Conservation (phyloP, 345 rosid genomes). For the Cochlearia excelsa region DNA sequence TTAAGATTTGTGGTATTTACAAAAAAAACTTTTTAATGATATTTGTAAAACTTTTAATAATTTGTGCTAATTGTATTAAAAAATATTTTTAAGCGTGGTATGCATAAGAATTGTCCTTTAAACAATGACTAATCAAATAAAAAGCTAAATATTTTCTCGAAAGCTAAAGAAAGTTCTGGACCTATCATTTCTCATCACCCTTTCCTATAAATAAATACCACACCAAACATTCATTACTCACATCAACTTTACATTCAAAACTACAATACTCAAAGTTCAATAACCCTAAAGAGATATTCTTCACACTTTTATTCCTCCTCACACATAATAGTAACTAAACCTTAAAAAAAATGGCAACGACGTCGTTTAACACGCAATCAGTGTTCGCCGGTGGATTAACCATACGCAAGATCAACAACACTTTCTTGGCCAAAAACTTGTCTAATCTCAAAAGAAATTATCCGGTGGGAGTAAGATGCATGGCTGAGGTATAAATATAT, state of each 20-base stretch:
- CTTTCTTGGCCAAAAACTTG: conserved; percentile 19
- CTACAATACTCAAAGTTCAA: background rate
- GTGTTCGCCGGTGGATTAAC: conserved; percentile 34
- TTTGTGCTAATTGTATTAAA: too few relatives aligned
- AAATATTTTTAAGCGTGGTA: too few relatives aligned
- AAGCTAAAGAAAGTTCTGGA: conserved; percentile 22
- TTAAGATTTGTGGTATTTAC: too few relatives aligned
- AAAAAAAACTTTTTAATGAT: too few relatives aligned
- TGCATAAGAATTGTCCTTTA: background rate
- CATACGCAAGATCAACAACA: conserved; percentile 28
- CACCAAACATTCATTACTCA: background rate
- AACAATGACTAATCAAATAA: conserved; percentile 10
- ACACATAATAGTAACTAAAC: too few relatives aligned
- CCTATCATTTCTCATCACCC: conserved; percentile 21
- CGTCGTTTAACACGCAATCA: conserved; percentile 42
- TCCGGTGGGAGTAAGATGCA: conserved; percentile 40
- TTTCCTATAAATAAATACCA: conserved; percentile 25
- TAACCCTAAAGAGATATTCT: background rate
- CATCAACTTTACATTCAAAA: conserved; percentile 9
- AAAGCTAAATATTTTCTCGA: conserved; percentile 13
- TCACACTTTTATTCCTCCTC: too few relatives aligned
- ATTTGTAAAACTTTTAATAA: too few relatives aligned
- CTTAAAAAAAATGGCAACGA: conserved; percentile 40
- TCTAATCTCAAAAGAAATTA: conserved; percentile 33
- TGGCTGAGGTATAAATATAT: conserved; percentile 37